phyloP scores from a whole-genome alignment of 2,329 filamentous ascomycete species.

The Drechslera avenae region DNA sequence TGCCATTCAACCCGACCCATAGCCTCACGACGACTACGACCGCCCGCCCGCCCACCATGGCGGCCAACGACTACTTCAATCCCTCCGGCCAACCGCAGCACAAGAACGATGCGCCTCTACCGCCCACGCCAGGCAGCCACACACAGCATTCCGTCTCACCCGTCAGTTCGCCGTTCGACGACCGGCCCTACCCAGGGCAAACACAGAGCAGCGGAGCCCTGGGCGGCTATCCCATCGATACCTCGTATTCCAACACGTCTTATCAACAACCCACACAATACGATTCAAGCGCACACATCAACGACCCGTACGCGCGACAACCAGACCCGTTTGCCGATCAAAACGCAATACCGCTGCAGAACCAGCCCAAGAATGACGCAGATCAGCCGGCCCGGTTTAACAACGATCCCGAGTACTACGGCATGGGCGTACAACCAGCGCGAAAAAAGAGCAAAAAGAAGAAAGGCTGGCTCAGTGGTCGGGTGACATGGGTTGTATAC shows the following conservation, averaged over 20 bases:
- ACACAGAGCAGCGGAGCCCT: conserved; percentile 54
- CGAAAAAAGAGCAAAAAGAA: conserved; percentile 43
- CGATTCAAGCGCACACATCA: conserved; percentile 41
- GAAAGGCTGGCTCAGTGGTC: conserved; percentile 62
- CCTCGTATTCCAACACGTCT: conserved; percentile 60
- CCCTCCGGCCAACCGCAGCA: conserved; percentile 37
- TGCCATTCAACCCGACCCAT: neutral
- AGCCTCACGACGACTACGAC: neutral
- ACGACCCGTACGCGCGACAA: conserved; percentile 45
- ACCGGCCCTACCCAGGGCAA: conserved; percentile 50
- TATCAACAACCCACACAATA: conserved; percentile 27
- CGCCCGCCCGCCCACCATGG: conserved; percentile 44
- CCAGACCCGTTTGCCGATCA: conserved; percentile 59
- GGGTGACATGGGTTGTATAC: conserved; percentile 81
- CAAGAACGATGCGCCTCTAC: conserved; percentile 46
- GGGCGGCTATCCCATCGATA: conserved; percentile 58
- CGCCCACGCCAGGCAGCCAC: conserved; percentile 36
- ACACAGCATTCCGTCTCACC: conserved; percentile 43
- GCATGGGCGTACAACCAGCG: conserved; percentile 19
- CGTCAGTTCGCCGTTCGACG: conserved; percentile 40
- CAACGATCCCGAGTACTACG: conserved; percentile 48
- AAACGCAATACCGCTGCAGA: conserved; percentile 55
- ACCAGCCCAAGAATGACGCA: conserved; percentile 47
- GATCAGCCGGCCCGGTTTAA: conserved; percentile 46
- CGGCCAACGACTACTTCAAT: conserved; percentile 66